A percentile compares a stretch with the other conserved stretches of the same genome.
Conservation (phyloP, 208 protist species). For the Crithidia expoeki region DNA sequence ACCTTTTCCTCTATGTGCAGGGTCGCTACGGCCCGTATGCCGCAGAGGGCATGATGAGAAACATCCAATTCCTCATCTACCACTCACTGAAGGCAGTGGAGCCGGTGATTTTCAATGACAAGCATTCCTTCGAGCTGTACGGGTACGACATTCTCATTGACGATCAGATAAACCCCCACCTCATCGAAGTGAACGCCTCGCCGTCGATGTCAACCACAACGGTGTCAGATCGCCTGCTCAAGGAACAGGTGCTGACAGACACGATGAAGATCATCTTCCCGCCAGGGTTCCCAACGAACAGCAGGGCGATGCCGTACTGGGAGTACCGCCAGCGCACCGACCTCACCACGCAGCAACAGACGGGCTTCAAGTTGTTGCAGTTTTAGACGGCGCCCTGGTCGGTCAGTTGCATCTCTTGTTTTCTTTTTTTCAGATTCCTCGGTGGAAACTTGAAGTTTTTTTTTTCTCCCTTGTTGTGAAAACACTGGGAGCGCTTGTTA, state of each 20-base stretch:
- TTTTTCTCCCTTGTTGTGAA: too few species aligned
- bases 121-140: constrained; percentile 97
- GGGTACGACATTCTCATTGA: constrained; percentile 98
- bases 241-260: constrained; percentile 84
- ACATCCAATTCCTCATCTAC: constrained; percentile 94
- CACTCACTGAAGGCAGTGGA: constrained; percentile 92
- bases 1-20: constrained; percentile 90
- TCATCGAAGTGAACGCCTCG: constrained; percentile 97
- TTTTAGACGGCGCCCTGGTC: too few species aligned
- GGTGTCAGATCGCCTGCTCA: constrained; percentile 78
- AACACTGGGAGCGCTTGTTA: too few species aligned
- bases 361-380: constrained; percentile 74
- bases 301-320: constrained; percentile 72
- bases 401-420: too few species aligned
- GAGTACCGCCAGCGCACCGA: constrained; percentile 84
- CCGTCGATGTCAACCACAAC: constrained; percentile 91
- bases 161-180: constrained; percentile 93
- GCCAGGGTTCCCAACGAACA: constrained; percentile 57
- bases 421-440: too few species aligned
- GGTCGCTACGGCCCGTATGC: constrained; percentile 67
- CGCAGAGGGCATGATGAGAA: constrained; percentile 74
- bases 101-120: constrained; percentile 94
- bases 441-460: too few species aligned
- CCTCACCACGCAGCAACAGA: constrained; percentile 62
- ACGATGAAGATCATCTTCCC: constrained; percentile 85